Base-by-base conservation (phyloP, 345 rosid species). In the Lepidium africanum region DNA sequence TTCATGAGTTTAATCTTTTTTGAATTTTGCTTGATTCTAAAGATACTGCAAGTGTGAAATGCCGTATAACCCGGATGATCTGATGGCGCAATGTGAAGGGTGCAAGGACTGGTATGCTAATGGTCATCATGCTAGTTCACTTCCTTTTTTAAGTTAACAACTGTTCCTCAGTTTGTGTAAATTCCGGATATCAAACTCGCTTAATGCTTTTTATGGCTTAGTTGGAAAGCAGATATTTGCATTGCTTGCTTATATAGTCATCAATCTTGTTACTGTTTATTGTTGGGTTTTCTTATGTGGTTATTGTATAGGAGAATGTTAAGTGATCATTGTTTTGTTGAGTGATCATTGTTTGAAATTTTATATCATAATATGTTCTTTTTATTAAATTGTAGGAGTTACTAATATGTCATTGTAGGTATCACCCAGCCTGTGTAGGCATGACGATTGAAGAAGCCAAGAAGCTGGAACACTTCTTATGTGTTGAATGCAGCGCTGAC, bases 1-100 rank as follows among this genome's bases (percentile, higher is more conserved):
- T 49, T 4, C n/a, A 50, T 72, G 77, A 71, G 37, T 25, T 42
- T 53, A 27, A 48, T 70, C 33, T 1, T 55, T 4, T 53, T 25
- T 62, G 46, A 63, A 19, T 14, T 75, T 61, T 33, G 38, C 36
- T 54, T 72, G 40, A 49, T 47, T 77, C 11, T 70, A 72, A 77
- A 92, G 98, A 80, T 92, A 87, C 68, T 92, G 98, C 83, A 87
- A 81, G 73, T 92, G 98, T 66, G 91, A 87, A 82, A 87, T 89
- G 96, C 98, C 98, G 1, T 86, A 92, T 79, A 89, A 92, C 72
- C 96, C 96, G 4, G 98, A 89, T 79, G 87, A 84, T 68, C 88
- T 92, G 23, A 89, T 89, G 96, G 98, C 89, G 70, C 95, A 87
- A 46, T 92, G 98, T 32, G 96, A 89, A 67, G 89, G 87, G 6